Evolutionary conservation across 495 filamentous ascomycete species (phyloP), one percentile per base, ranked within the genome.

Genomic region (Rhypophila decipiens): DNA sequence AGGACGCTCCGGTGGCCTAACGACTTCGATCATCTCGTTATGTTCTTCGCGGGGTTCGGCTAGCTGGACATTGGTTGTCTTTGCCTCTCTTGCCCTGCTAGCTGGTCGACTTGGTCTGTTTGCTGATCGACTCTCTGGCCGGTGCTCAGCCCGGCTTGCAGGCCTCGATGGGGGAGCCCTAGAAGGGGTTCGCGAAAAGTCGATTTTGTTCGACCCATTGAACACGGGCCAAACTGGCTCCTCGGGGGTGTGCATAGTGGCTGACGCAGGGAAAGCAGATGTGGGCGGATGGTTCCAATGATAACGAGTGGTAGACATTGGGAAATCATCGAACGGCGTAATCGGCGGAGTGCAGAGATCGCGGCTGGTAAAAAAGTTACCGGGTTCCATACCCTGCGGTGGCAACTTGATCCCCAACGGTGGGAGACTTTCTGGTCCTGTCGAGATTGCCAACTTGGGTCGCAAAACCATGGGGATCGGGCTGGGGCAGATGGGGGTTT

Each of bases 361-460:
- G 24, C 49, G 44, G 42, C 49, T 50, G 10, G 42, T 46, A 35
- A 49, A 51, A 20, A 55, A 47, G 33, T 51, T 55, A 10, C 55
- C 51, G 27, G 51, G 39, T 5, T 55, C 29, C 31, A 44, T 54
- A 8, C 51, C 51, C 8, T 20, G 15, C 13, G 55, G 52, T 4
- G 29, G 44, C 17, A 8, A 5, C 19, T 44, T 46, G 13, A 50
- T 45, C 27, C 35, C 21, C 10, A 46, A 13, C 4, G 49, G 50
- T 3, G 53, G 45, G 22, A 55, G 44, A 7, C 48, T 44, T n/a
- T 43, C 27, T 4, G 47, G 45, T 11, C 49, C 38, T 3, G 49
- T 56, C 7, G 53, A 48, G n/a, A 56, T 49, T 15, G 49, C 49
- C 20, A 58, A 43, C 27, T 58, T 56, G n/a, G 56, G 56, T 23